Base-by-base conservation (phyloP, 2,329 filamentous ascomycete species). In the Neonectria faginata region DNA sequence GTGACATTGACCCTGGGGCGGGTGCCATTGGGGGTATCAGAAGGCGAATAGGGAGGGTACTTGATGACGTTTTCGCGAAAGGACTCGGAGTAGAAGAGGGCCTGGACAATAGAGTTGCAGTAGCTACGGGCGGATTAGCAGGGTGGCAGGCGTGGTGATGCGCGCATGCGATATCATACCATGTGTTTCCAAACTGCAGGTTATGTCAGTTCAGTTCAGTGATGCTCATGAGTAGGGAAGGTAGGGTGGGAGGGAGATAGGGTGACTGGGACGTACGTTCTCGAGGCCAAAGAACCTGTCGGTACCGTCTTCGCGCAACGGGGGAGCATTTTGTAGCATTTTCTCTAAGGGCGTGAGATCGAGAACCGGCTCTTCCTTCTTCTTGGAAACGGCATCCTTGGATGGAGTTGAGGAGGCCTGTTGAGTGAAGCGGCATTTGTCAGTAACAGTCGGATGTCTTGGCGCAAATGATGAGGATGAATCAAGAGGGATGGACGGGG, bases 211-310 rank as follows among this genome's bases (percentile, higher is more conserved):
- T 85, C 74, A 85, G 83, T 57, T 62, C 41, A 56, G 25, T 52
- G 52, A 60, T 18, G 42, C 45, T 52, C 42, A 27, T 41, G 42
- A 57, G 22, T 60, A 53, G 47, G 51, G 31, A 22, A 57, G 12
- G 42, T 54, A 50, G 5, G 5, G 25, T 65, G 67, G 50, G 39
- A 22, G 36, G 44, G 16, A 48, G 58, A 66, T 22, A 50, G 39
- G 62, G 18, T 48, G 48, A 47, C 33, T 60, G 66, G 68, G 56
- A 84, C 92, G 81, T 85, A 98, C 95, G 82, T 99, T 99, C 81
- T 99, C 96, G 78, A 98, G 91, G 16, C 96, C 96, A 81, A 97
- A 98, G 83, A 97, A 99, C 83, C 97, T 97, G 83, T 98, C 96
- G 77, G 92, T 97, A 58, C 96, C 96, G 80, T 98, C 94, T 71